Evolutionary conservation across 2,329 filamentous ascomycete genomes (phyloP), one percentile per base, ranked within the genome.

Genomic region (Cadophora gregata): DNA sequence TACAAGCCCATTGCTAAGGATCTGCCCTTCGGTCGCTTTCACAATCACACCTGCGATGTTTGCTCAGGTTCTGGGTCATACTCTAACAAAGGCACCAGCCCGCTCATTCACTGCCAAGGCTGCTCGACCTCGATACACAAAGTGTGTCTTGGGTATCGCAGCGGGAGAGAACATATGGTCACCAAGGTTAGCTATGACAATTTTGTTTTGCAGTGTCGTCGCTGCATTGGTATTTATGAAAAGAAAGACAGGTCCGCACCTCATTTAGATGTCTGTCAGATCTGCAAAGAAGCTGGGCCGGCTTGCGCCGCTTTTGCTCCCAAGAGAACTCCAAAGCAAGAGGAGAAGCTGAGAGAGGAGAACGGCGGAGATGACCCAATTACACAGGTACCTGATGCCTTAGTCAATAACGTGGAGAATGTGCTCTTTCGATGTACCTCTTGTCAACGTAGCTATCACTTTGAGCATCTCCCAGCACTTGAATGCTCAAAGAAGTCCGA

Each of bases 171-270:
- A n/a, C 96, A 98, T 77, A 81, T 96, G 42, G 93, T 93, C 10
- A 98, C 93, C 27, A 99, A 98, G 77, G 79, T 97, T 62, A 89
- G 83, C 1, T 82, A 90, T 0, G 88, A 90, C 1, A 80, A 90
- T 45, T 98, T 97, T 73, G 89, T 99, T 19, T 81, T 99, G 47
- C 96, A 99, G 77, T 99, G 96, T 80, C 90, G 89, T 71, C 91
- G 89, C 65, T 99, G 96, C 77, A 85, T 98, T 69, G 90, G 90
- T 3, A 76, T 85, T 24, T 84, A 88, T 55, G 81, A 82, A 68
- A 88, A 88, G 75, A 94, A 91, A 74, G 93, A 97, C 70, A 69
- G 74, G 0, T 84, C 82, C 21, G 88, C 90, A 0, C 94, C 96
- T 0, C 84, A 88, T 67, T 85, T 93, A 55, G 88, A 89, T 66